Evolutionary conservation across 306 rosid species (phyloP).

Genomic region (Abrus precatorius): DNA sequence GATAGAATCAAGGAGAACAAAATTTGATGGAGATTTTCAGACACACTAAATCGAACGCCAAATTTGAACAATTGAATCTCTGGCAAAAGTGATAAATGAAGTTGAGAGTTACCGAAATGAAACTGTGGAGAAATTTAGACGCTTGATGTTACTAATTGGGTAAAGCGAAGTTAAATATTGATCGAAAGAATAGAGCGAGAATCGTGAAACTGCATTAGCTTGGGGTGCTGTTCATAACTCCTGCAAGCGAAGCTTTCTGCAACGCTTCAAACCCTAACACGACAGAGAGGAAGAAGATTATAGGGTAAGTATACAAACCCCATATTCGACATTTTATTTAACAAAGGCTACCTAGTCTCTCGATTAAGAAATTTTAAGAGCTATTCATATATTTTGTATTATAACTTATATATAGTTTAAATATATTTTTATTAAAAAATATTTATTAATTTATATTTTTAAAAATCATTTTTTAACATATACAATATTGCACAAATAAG

Average conservation of each 20-base stretch:
- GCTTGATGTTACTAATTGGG: background rate
- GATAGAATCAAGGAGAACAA: background rate
- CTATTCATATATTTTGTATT: no score
- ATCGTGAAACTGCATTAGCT: background rate
- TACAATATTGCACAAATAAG: no score
- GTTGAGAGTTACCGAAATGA: slow-evolving; percentile 1
- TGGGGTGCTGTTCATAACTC: background rate
- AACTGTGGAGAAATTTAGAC: background rate
- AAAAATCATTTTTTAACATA: no score
- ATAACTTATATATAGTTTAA: no score
- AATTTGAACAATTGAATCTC: background rate
- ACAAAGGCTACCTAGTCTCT: no score
- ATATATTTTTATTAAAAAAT: no score
- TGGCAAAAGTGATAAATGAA: background rate
- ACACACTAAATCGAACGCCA: background rate
- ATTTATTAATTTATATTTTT: no score
- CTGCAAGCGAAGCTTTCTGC: background rate
- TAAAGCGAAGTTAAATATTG: background rate
- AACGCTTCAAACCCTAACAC: slow-evolving; percentile 27
- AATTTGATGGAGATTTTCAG: background rate
- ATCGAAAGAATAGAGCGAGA: background rate
- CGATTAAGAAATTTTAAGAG: no score
- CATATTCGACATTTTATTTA: background rate
- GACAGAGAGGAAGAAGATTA: background rate
- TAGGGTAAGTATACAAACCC: background rate